These are phyloP conservation scores for Colletotrichum liriopes DNA, from an alignment of 2,329 filamentous ascomycete species.

Conservation along the genomic window DNA sequence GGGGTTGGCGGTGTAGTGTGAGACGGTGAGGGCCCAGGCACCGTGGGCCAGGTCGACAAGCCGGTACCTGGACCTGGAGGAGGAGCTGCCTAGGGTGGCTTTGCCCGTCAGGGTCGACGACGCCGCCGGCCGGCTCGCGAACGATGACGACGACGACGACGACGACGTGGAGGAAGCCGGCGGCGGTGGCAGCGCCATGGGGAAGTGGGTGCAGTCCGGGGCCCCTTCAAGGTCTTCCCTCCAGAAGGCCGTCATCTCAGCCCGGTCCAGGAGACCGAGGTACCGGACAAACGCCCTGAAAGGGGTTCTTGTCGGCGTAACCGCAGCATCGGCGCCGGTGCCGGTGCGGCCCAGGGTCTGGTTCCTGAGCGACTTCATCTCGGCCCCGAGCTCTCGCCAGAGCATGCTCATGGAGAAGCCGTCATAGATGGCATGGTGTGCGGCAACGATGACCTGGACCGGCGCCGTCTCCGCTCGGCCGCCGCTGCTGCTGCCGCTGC, in stretches of 20 bases:
- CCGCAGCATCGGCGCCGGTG: not conserved
- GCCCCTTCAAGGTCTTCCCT: not conserved
- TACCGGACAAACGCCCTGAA: not conserved
- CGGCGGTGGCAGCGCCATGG: not conserved
- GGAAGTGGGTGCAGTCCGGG: not conserved
- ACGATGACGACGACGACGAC: not conserved
- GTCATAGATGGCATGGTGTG: conserved; percentile 44
- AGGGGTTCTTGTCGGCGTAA: not conserved
- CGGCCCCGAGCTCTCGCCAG: not conserved
- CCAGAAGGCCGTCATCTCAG: not conserved
- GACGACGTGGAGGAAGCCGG: not conserved
- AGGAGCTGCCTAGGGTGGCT: not conserved
- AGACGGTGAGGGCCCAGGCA: conserved; percentile 59
- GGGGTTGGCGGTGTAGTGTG: conserved; percentile 53
- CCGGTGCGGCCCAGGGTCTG: not conserved
- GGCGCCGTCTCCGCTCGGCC: too few species aligned
- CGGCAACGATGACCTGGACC: conserved; percentile 29
- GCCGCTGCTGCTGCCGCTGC: not conserved
- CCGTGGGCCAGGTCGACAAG: not conserved
- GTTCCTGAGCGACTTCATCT: not conserved
- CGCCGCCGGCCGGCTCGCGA: too few species aligned
- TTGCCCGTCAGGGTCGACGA: not conserved
- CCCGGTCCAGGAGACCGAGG: not conserved
- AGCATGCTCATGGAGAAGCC: conserved; percentile 35
- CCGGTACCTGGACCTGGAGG: not conserved